Conservation (phyloP, 345 rosid genomes). For the Arabidopsis arenosa region DNA sequence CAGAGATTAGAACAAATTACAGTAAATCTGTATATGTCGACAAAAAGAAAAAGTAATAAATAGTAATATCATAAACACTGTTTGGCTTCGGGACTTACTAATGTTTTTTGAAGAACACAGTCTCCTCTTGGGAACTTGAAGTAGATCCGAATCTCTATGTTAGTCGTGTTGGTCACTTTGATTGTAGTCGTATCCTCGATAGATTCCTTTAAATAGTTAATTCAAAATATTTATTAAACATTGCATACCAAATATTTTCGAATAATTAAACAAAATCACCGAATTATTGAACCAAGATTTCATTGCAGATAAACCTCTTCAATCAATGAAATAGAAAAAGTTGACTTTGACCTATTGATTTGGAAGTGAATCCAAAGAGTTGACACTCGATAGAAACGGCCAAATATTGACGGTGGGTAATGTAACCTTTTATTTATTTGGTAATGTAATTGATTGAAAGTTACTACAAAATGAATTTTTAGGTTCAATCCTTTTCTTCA, state of each 20-base stretch:
- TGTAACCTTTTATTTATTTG: too few species aligned
- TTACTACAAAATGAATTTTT: too few species aligned
- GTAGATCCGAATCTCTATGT: slow-evolving; percentile 38
- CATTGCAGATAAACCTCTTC: background rate
- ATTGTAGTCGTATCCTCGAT: background rate
- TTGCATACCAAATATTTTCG: background rate
- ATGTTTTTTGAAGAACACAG: slow-evolving; percentile 31
- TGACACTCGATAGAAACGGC: slow-evolving; percentile 16
- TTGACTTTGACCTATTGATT: slow-evolving; percentile 36
- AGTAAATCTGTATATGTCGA: slow-evolving; percentile 27
- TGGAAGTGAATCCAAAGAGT: slow-evolving; percentile 29
- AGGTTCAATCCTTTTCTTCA: too few species aligned
- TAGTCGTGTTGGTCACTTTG: slow-evolving; percentile 30
- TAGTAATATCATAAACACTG: slow-evolving; percentile 17
- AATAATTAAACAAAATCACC: background rate
- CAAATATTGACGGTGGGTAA: background rate
- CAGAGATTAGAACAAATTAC: slow-evolving; percentile 20
- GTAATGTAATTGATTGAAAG: too few species aligned
- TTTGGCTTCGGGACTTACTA: slow-evolving; percentile 37
- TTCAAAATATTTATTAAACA: too few species aligned
- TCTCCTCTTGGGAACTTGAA: slow-evolving; percentile 37
- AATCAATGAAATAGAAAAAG: slow-evolving; percentile 12
- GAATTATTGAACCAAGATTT: background rate
- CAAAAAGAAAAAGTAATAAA: slow-evolving; percentile 26
- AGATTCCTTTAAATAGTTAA: background rate